Evolutionary conservation across 257 asterid genomes (phyloP), one percentile per base, ranked within the genome.

Genomic region (Pogostemon cablin): DNA sequence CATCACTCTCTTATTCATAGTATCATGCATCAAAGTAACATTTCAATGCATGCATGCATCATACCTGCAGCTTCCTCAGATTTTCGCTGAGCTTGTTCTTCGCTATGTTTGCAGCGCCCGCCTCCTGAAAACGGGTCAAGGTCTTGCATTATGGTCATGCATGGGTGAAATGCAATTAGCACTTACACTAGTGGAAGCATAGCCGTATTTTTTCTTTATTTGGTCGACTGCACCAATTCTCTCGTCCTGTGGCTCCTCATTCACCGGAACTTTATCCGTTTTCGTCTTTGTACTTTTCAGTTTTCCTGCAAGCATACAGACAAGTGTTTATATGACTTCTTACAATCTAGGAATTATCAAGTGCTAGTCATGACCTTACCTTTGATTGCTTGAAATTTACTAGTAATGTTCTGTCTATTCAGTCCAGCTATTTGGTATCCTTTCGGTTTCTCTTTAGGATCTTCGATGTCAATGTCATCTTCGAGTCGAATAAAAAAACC

Each of bases 391-490:
- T 89, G 95, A 79, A 93, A 91, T 76, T 64, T 89, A 75, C 76
- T 93, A 8, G 96, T 62, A 49, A 93, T 69, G 42, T 86, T 93
- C 73, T 88, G 88, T 76, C 78, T 87, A 74, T 84, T 89, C 63
- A 93, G 37, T 58, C 95, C 95, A 48, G 84, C 89, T 62, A 87
- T 78, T 81, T 88, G 81, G 75, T 86, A 77, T 66, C 88, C 91
- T 82, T 78, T 86, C 37, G 85, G 81, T 78, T 87, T 93, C 83
- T 86, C 97, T 68, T 67, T 84, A 25, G 84, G 87, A 74, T 89
- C 97, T 0, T 93, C 99, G 58, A 91, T 84, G 47, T 93, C 90
- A 61, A 91, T 91, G 74, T 87, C 99, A 79, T 89, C 99, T 93
- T 35, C 61, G 32, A 55, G 65, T 17, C 62, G 50, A 15, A 58